These are phyloP conservation scores for Polyporus arcularius DNA, from an alignment of 768 basidiomycete species.

Conservation along the genomic window DNA sequence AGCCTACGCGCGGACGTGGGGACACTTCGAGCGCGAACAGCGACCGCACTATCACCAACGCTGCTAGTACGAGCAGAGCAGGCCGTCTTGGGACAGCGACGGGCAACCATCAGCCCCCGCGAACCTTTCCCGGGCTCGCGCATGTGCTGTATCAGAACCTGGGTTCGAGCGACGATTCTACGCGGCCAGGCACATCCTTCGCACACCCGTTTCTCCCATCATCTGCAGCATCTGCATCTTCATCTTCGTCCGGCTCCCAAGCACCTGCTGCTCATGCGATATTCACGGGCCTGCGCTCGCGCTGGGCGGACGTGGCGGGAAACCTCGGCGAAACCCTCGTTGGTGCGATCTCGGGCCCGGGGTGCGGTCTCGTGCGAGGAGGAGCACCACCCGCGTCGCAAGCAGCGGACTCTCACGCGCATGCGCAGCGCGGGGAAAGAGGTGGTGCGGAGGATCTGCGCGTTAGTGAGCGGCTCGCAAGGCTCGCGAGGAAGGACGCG, in stretches of 20 bases:
- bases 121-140: background rate
- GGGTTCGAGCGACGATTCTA: background rate
- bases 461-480: constrained; percentile 34
- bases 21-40: background rate
- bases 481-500: constrained; percentile 49
- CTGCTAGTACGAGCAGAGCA: background rate
- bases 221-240: background rate
- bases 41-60: background rate
- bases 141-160: background rate
- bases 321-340: constrained; percentile 15
- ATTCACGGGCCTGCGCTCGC: no score
- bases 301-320: background rate
- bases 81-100: background rate
- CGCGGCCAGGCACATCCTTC: background rate
- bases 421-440: background rate
- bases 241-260: background rate
- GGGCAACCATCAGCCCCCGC: background rate
- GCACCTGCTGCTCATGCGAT: background rate
- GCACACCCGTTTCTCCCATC: background rate
- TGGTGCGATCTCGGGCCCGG: constrained; percentile 1
- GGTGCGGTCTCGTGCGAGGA: background rate
- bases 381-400: background rate
- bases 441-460: background rate
- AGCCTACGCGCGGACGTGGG: background rate
- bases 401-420: background rate